Conservation (phyloP, 1,139 yeast species). For the Geotrichum fermentans region DNA sequence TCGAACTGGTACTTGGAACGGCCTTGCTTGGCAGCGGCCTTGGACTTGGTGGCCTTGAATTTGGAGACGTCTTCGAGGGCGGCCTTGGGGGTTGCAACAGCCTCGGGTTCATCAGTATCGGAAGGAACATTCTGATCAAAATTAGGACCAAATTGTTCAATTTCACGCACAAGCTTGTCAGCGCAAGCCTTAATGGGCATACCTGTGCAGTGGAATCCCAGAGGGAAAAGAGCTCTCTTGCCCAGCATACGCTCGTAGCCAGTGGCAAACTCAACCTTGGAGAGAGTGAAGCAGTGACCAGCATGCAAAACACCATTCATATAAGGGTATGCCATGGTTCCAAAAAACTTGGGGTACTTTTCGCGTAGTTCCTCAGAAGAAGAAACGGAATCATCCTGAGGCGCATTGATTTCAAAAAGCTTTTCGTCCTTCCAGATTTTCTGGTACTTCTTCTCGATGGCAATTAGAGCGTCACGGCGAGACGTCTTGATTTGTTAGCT, state of each 20-base stretch:
- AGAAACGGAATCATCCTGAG: constrained; percentile 61
- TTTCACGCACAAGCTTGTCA: constrained; percentile 88
- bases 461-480: constrained; percentile 91
- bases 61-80: constrained; percentile 76
- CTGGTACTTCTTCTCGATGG: constrained; percentile 85
- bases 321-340: constrained; percentile 97
- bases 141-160: constrained; percentile 83
- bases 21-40: constrained; percentile 90
- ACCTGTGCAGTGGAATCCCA: constrained; percentile 99
- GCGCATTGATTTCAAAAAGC: constrained; percentile 83
- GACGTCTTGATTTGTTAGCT: constrained; percentile 46
- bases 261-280: constrained; percentile 88
- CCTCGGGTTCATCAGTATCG: constrained; percentile 46
- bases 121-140: constrained; percentile 64
- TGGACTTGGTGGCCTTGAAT: constrained; percentile 86
- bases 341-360: constrained; percentile 79
- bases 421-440: constrained; percentile 81
- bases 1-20: constrained; percentile 92
- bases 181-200: constrained; percentile 98
- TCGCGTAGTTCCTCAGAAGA: constrained; percentile 68
- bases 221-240: constrained; percentile 85
- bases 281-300: constrained; percentile 92
- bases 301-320: constrained; percentile 99
- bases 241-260: constrained; percentile 96
- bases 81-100: constrained; percentile 24